Evolutionary conservation across 208 protist species (phyloP).

Genomic region (Angomonas deanei): DNA sequence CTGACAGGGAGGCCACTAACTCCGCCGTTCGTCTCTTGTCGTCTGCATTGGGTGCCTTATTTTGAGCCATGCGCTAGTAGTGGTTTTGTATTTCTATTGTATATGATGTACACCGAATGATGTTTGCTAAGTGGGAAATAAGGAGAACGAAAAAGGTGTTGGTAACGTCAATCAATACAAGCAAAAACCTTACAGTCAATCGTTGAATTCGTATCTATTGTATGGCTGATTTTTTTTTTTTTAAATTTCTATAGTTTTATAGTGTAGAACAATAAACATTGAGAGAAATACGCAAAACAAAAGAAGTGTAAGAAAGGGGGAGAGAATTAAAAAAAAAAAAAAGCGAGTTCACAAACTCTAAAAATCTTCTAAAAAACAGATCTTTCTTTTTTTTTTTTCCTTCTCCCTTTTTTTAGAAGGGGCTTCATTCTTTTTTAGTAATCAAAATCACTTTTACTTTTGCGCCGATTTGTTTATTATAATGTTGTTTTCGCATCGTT

Average conservation of each 20-base stretch:
- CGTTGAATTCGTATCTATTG: too few relatives aligned
- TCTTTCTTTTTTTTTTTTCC: background rate
- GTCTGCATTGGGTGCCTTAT: background rate
- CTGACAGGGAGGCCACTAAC: constrained; percentile 25
- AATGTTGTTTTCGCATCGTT: too few relatives aligned
- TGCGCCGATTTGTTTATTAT: constrained; percentile 3
- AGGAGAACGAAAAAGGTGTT: too few relatives aligned
- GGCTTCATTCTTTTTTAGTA: background rate
- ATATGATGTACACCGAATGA: too few relatives aligned
- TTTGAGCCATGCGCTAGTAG: background rate
- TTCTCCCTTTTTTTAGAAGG: background rate
- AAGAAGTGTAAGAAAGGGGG: background rate
- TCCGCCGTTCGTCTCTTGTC: constrained; percentile 2
- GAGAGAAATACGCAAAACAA: background rate
- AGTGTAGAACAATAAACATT: constrained; percentile 13
- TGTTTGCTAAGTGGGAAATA: too few relatives aligned
- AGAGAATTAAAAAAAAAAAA: constrained; percentile 6
- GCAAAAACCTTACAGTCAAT: too few relatives aligned
- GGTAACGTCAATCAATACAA: too few relatives aligned
- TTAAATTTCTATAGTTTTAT: too few relatives aligned
- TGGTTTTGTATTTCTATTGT: background rate
- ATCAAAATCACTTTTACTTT: background rate
- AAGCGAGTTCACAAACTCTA: constrained; percentile 9
- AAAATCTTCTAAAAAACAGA: constrained; percentile 7
- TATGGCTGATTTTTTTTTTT: too few relatives aligned